A percentile compares a stretch with the other conserved stretches of the same genome.
These are phyloP conservation scores for Ajuga reptans DNA, from an alignment of 305 asterid genomes.

Conservation along the genomic window DNA sequence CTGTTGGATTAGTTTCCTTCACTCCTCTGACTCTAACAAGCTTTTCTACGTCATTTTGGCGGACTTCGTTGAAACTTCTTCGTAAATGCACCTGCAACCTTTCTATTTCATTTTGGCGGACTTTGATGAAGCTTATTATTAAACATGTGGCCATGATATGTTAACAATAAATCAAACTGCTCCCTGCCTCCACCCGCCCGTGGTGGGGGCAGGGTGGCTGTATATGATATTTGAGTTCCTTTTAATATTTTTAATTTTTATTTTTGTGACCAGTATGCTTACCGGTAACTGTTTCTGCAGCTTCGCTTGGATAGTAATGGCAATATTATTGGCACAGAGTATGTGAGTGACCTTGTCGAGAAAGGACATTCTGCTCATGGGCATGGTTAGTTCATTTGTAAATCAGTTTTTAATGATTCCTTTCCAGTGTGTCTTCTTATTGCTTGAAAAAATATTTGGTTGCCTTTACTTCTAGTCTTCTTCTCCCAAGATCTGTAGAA, in stretches of 20 bases:
- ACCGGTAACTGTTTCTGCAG: constrained; percentile 43
- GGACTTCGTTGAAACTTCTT: not conserved
- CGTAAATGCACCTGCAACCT: not conserved
- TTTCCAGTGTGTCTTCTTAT: not conserved
- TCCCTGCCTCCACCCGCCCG: not conserved
- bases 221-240: not conserved
- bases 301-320: constrained; percentile 79
- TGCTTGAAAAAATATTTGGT: not conserved
- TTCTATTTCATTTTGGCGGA: not conserved
- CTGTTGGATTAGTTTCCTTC: too few relatives aligned
- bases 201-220: not conserved
- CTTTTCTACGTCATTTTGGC: not conserved
- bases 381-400: constrained; percentile 53
- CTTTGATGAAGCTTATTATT: not conserved
- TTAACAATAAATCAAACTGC: not conserved
- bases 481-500: not conserved
- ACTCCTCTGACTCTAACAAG: too few relatives aligned
- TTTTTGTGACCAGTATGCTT: constrained; percentile 17
- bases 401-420: not conserved
- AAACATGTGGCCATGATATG: not conserved
- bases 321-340: constrained; percentile 79
- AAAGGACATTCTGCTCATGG: constrained; percentile 66
- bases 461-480: not conserved
- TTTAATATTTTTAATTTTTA: too few relatives aligned
- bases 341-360: constrained; percentile 89